Percentiles rank a stretch among this genome's conserved stretches.
These are phyloP conservation scores for Penicillium longicatenatum DNA, from an alignment of 495 filamentous ascomycete genomes.

Conservation along the genomic window DNA sequence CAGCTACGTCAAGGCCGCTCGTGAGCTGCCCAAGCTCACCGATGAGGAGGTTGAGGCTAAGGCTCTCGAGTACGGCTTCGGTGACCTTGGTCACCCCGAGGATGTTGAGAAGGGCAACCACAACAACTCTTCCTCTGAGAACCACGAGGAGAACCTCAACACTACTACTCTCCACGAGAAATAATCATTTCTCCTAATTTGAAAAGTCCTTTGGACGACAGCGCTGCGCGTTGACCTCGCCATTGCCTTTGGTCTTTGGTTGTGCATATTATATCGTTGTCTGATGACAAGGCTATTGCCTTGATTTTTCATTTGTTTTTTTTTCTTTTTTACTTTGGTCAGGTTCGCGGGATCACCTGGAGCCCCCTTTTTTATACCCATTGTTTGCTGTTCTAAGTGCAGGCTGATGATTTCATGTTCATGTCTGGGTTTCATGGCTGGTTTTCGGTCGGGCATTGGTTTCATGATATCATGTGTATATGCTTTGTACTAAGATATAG, in stretches of 20 bases:
- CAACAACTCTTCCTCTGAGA: conserved; percentile 14
- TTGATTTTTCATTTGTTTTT: conserved; percentile 4
- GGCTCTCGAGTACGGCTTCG: conserved; percentile 63
- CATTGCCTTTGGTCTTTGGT: not conserved
- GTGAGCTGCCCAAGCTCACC: conserved; percentile 67
- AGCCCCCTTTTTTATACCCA: conserved; percentile 20
- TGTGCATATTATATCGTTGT: not conserved
- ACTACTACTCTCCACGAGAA: conserved; percentile 5
- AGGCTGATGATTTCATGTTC: conserved; percentile 19
- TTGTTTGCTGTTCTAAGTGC: conserved; percentile 13
- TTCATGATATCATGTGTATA: conserved; percentile 13
- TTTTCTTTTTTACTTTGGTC: conserved; percentile 7
- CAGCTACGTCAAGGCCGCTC: conserved; percentile 68
- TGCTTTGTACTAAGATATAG: conserved; percentile 7
- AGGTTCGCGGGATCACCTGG: not conserved
- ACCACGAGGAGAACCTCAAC: conserved; percentile 6
- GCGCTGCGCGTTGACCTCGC: conserved; percentile 21
- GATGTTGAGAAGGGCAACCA: conserved; percentile 34
- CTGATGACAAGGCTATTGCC: not conserved
- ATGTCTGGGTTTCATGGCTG: conserved; percentile 10
- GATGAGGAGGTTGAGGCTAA: conserved; percentile 65
- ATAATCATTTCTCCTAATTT: not conserved
- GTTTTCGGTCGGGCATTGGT: conserved; percentile 11
- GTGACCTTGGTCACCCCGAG: conserved; percentile 10
- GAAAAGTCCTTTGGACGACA: conserved; percentile 8